A percentile compares a stretch with the other conserved stretches of the same genome.
Conservation (phyloP, 192 early-diverging fungal species). For the Obelidium mucronatum region DNA sequence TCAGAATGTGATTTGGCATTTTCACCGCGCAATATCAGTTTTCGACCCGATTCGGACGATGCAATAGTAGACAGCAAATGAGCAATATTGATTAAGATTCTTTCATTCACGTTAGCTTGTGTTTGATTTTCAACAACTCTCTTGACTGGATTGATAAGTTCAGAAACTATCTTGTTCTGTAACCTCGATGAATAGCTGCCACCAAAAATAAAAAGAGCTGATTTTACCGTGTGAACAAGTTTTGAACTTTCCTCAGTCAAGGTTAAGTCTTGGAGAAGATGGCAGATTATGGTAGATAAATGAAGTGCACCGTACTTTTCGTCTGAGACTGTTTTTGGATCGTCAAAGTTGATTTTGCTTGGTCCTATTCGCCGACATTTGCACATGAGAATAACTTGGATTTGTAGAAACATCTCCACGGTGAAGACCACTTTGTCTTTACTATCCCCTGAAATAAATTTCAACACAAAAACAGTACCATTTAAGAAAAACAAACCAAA, state of each 20-base stretch:
- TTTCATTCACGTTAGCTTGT: conserved; percentile 14
- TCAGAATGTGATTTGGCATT: conserved; percentile 15
- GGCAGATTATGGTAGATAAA: conserved; percentile 42
- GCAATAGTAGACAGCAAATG: conserved; percentile 52
- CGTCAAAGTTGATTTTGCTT: conserved; percentile 12
- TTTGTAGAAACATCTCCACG: conserved; percentile 11
- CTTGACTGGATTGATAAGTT: conserved; percentile 43
- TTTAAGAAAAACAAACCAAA: conserved; percentile 9
- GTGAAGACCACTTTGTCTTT: conserved; percentile 14
- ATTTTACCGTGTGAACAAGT: conserved; percentile 45
- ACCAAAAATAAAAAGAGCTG: background rate
- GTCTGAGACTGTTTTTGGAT: conserved; percentile 1
- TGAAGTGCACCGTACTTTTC: conserved; percentile 26
- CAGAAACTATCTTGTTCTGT: conserved; percentile 38
- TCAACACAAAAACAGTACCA: background rate
- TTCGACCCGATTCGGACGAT: conserved; percentile 43
- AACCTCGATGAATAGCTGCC: background rate
- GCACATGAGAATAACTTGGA: conserved; percentile 10
- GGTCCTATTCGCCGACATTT: conserved; percentile 20
- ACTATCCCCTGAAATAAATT: background rate
- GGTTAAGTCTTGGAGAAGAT: conserved; percentile 38
- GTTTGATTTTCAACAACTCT: conserved; percentile 8
- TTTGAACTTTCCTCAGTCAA: conserved; percentile 30
- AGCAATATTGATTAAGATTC: conserved; percentile 44
- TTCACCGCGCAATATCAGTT: conserved; percentile 28